Conservation (phyloP, 2,329 filamentous ascomycete genomes). For the Scytalidium lignicola region DNA sequence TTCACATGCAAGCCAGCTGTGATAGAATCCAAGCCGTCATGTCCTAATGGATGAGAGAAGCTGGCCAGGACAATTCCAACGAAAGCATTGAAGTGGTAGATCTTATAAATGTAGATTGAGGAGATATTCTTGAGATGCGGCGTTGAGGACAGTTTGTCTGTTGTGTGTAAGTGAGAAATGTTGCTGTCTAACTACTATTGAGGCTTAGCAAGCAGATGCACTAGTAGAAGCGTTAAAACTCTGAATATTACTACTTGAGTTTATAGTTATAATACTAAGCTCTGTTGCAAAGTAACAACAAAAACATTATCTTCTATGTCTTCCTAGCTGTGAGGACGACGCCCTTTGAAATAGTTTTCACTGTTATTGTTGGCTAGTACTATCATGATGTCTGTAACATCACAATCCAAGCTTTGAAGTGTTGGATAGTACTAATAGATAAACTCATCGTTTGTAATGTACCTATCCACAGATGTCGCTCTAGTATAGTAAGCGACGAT, state of each 20-base stretch:
- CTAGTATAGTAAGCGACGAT: constrained; percentile 17
- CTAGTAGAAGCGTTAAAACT: constrained; percentile 16
- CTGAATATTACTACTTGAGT: constrained; percentile 19
- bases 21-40: constrained; percentile 22
- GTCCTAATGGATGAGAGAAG: constrained; percentile 19
- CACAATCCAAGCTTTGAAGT: constrained; percentile 22
- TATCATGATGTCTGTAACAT: constrained; percentile 28
- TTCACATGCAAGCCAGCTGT: constrained; percentile 26
- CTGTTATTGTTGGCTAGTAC: constrained; percentile 14
- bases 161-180: constrained; percentile 13
- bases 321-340: constrained; percentile 17
- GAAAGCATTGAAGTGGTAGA: constrained; percentile 21
- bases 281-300: constrained; percentile 20
- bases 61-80: constrained; percentile 14
- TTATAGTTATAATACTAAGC: constrained; percentile 22
- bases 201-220: constrained; percentile 12
- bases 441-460: constrained; percentile 25
- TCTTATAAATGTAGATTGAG: constrained; percentile 13
- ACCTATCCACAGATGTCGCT: constrained; percentile 7
- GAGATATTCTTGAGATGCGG: constrained; percentile 13
- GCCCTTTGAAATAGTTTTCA: constrained; percentile 18
- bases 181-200: constrained; percentile 16
- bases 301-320: constrained; percentile 26
- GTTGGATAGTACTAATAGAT: constrained; percentile 37
- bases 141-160: constrained; percentile 9